Conservation (phyloP, 495 filamentous ascomycete species). For the Cryomyces antarcticus region DNA sequence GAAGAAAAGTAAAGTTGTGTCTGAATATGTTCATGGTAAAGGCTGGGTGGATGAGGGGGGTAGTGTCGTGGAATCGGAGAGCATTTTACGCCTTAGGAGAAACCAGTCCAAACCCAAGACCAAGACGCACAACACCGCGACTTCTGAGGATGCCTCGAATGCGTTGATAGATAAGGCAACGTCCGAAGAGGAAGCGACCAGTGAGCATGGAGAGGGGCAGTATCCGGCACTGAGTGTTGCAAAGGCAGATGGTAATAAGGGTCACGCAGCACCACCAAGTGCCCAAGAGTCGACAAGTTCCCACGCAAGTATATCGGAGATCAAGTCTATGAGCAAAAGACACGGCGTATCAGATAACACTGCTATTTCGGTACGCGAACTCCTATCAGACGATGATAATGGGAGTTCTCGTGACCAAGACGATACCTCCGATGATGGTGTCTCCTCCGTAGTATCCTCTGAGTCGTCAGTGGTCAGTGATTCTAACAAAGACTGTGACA, state of each 20-base stretch:
- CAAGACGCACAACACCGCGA: no score
- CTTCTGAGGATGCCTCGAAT: no score
- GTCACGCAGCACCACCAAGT: not conserved
- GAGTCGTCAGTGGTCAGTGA: not conserved
- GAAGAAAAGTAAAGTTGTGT: constrained; percentile 22
- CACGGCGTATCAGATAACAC: not conserved
- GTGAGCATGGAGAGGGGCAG: not conserved
- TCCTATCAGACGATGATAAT: not conserved
- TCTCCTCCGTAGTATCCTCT: not conserved
- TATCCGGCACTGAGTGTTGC: not conserved
- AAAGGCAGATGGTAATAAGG: constrained; percentile 1
- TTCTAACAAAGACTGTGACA: not conserved
- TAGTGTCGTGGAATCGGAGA: constrained; percentile 38
- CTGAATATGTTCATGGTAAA: constrained; percentile 50
- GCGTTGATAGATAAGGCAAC: not conserved
- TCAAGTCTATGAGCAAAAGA: constrained; percentile 15
- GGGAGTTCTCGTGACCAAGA: not conserved
- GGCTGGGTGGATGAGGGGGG: constrained; percentile 78
- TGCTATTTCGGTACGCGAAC: not conserved
- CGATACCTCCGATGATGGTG: not conserved
- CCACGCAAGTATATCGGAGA: not conserved
- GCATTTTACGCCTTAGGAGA: no score
- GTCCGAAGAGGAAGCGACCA: constrained; percentile 6
- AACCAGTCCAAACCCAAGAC: no score
- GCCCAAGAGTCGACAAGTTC: not conserved